Base-by-base conservation (phyloP, 495 filamentous ascomycete genomes). In the Penicillium lagena region DNA sequence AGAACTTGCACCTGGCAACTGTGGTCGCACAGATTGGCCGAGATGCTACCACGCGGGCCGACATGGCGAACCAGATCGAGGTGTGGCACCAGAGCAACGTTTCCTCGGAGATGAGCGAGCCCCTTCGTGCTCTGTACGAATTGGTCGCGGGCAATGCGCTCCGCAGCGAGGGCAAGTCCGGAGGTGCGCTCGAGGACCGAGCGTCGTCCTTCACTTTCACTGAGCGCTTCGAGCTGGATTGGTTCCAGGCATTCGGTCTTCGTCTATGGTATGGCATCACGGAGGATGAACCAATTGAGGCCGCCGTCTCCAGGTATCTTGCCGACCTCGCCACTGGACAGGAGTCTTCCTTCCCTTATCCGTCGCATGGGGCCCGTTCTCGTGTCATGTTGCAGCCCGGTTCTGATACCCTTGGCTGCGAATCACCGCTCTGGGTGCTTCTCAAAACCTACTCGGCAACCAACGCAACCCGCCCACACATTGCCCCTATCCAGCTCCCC, bases 221-320 rank as follows among this genome's bases (percentile, higher is more conserved):
- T 5, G 76, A 85, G 48, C 79, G 81, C 12, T 98, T 96, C 56
- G 78, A 81, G 7, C 70, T 98, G 29, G 84, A 94, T 59, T 98
- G 93, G 93, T 79, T 85, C 62, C 89, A 93, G 51, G 83, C 89
- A 1, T 95, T 98, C 59, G 94, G 87, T 11, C 74, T 98, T 14
- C 80, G 90, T 39, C 74, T 97, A 8, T 95, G 86, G 82, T 96
- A 95, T 60, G 80, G 77, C 33, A 87, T 81, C 35, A 70, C 74
- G 9, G 71, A 80, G 27, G 74, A 82, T 37, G 80, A 87, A 31
- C 72, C 78, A 33, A 71, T 95, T 30, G 78, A 83, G 41, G 72
- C 68, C 38, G 90, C 89, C 9, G 79, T 95, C 13, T 63, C 73
- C 27, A 76, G 75, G 12, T 96, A 84, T 62, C 66, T 75, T 37